Conservation (phyloP, 129 eudicot species). For the Apium graveolens region DNA sequence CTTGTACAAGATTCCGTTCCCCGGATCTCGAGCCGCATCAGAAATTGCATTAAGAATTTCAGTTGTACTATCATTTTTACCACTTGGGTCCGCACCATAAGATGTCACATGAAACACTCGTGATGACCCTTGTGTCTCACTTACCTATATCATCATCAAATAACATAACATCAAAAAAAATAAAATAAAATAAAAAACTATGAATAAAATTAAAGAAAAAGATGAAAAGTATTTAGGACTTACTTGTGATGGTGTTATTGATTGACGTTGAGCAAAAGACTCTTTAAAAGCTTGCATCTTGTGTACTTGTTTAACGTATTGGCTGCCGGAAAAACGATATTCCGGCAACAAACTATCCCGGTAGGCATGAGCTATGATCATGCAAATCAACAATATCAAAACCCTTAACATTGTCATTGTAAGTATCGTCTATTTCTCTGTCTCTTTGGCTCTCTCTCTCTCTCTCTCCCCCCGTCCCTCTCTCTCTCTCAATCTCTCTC, state of each 20-base stretch:
- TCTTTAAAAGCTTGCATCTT: constrained; percentile 25
- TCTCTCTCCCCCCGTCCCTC: neutral
- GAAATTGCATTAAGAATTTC: constrained; percentile 56
- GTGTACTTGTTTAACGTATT: constrained; percentile 7
- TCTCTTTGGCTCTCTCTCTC: neutral
- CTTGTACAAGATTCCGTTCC: constrained; percentile 40
- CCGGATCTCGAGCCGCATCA: constrained; percentile 47
- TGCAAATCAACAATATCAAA: neutral
- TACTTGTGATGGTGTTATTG: constrained; percentile 13
- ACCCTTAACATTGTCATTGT: constrained; percentile 8
- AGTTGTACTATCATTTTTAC: constrained; percentile 68
- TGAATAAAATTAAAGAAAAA: neutral
- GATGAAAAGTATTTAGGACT: neutral
- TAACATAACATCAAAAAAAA: neutral
- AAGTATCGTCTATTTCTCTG: neutral
- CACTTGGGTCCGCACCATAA: constrained; percentile 94
- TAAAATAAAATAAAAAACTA: too few relatives aligned
- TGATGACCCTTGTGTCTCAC: constrained; percentile 25
- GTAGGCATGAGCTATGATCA: constrained; percentile 14
- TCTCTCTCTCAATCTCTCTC: neutral
- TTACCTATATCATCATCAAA: constrained; percentile 14
- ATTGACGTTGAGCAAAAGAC: constrained; percentile 12
- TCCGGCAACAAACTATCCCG: constrained; percentile 4
- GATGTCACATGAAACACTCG: constrained; percentile 52
- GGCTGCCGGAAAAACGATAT: constrained; percentile 6